A percentile compares a stretch with the other conserved stretches of the same genome.
These are phyloP conservation scores for Neurospora sp. DNA, from an alignment of 2,329 filamentous ascomycete genomes.

Conservation along the genomic window DNA sequence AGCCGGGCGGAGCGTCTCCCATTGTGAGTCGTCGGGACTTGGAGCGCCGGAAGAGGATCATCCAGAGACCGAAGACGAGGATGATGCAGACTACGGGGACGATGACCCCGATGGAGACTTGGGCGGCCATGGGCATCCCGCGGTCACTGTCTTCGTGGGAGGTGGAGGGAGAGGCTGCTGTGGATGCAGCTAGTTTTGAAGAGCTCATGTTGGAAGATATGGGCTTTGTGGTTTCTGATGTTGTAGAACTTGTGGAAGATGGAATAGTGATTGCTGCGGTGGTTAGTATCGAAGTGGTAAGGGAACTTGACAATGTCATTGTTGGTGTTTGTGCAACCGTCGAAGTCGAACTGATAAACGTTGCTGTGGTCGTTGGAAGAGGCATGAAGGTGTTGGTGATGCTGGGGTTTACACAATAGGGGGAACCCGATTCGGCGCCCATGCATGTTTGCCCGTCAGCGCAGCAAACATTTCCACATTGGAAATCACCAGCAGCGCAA, in stretches of 20 bases:
- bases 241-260: neutral
- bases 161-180: neutral
- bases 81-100: slow-evolving; percentile 11
- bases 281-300: neutral
- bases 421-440: slow-evolving; percentile 3
- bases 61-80: slow-evolving; percentile 10
- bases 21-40: neutral
- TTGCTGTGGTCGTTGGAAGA: neutral
- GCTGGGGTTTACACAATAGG: slow-evolving; percentile 7
- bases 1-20: neutral
- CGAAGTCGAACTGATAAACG: neutral
- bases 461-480: slow-evolving; percentile 14
- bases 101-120: slow-evolving; percentile 11
- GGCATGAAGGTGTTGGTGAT: neutral
- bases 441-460: slow-evolving; percentile 10
- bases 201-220: neutral
- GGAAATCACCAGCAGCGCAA: slow-evolving; percentile 12
- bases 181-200: neutral
- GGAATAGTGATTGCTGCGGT: neutral
- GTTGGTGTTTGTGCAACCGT: neutral
- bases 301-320: neutral
- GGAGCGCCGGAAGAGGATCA: slow-evolving; percentile 5
- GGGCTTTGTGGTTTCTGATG: neutral
- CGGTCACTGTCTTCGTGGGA: neutral
- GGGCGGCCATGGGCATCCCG: slow-evolving; percentile 7